A percentile compares a stretch with the other conserved stretches of the same genome.
phyloP scores from a whole-genome alignment of 306 rosid species.

The Arachis hypogaea region DNA sequence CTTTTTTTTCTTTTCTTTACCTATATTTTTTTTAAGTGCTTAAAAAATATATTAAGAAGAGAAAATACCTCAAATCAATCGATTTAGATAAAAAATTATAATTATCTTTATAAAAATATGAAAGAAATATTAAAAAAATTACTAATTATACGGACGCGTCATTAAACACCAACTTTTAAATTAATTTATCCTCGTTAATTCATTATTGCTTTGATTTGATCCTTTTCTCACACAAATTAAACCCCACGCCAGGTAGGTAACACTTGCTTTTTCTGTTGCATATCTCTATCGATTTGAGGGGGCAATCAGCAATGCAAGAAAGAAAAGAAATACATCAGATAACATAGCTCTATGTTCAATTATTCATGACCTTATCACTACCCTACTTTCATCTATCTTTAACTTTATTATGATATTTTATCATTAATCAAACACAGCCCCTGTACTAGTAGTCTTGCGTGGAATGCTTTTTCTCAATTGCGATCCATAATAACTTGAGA shows the following conservation, averaged over 20 bases:
- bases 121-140: too few relatives aligned
- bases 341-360: neutral
- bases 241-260: neutral
- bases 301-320: neutral
- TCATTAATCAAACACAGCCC: neutral
- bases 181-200: too few relatives aligned
- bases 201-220: neutral
- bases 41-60: too few relatives aligned
- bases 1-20: too few relatives aligned
- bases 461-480: neutral
- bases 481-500: too few relatives aligned
- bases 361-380: neutral
- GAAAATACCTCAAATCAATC: too few relatives aligned
- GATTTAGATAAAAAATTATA: too few relatives aligned
- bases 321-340: neutral
- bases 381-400: neutral
- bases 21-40: too few relatives aligned
- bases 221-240: neutral
- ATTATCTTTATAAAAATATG: too few relatives aligned
- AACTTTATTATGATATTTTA: neutral
- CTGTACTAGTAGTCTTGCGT: neutral
- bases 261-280: neutral
- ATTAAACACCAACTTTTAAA: too few relatives aligned
- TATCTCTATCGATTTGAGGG: neutral
- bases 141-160: too few relatives aligned